phyloP scores from a whole-genome alignment of 805 yeast genomes.

The Kluyveromyces siamensis region DNA sequence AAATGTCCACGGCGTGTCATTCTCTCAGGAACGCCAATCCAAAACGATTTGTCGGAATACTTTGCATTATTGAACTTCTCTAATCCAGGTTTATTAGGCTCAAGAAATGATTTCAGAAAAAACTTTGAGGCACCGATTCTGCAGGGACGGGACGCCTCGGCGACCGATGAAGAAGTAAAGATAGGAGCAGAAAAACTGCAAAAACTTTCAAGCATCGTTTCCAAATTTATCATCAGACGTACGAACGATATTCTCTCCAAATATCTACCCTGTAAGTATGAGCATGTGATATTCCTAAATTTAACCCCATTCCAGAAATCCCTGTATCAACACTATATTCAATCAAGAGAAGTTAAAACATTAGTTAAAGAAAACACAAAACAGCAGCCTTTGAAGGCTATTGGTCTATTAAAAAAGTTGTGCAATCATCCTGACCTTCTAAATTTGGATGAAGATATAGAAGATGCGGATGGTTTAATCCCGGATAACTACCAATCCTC shows the following conservation, averaged over 20 bases:
- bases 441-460: slow-evolving; percentile 56
- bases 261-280: slow-evolving; percentile 91
- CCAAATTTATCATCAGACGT: slow-evolving; percentile 85
- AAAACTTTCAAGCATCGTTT: slow-evolving; percentile 68
- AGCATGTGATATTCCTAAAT: slow-evolving; percentile 90
- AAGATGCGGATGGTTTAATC: slow-evolving; percentile 49
- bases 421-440: slow-evolving; percentile 92
- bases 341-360: slow-evolving; percentile 67
- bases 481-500: slow-evolving; percentile 59
- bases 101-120: slow-evolving; percentile 73
- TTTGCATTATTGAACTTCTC: slow-evolving; percentile 86
- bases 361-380: slow-evolving; percentile 30
- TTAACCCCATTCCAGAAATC: slow-evolving; percentile 67
- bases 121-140: slow-evolving; percentile 76
- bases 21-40: slow-evolving; percentile 93
- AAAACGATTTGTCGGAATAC: slow-evolving; percentile 89
- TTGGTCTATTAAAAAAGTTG: slow-evolving; percentile 77
- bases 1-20: slow-evolving; percentile 85
- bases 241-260: slow-evolving; percentile 92
- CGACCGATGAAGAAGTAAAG: slow-evolving; percentile 67
- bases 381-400: slow-evolving; percentile 75
- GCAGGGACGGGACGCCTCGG: slow-evolving; percentile 81
- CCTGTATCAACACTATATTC: slow-evolving; percentile 64
- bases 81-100: slow-evolving; percentile 86
- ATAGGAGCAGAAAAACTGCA: slow-evolving; percentile 60